Percentiles rank a stretch among this genome's conserved stretches.
Evolutionary conservation across 2,329 filamentous ascomycete species (phyloP).

Genomic region (Didymella segeticola): DNA sequence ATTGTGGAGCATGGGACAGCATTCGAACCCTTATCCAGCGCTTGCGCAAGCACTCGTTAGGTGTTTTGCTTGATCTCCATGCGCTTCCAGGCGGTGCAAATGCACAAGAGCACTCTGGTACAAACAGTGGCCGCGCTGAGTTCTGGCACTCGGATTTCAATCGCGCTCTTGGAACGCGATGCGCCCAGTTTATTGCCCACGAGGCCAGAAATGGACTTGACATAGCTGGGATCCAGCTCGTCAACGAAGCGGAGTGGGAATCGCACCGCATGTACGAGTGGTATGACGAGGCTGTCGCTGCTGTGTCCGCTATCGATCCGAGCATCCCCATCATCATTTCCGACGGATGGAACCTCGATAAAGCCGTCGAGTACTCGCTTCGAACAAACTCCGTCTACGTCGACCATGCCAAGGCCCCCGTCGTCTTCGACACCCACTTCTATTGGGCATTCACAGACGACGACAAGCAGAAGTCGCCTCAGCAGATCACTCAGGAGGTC

Average conservation of each 20-base stretch:
- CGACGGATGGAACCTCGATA: conserved; percentile 62
- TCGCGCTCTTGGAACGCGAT: conserved; percentile 55
- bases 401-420: conserved; percentile 50
- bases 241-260: conserved; percentile 62
- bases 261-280: conserved; percentile 63
- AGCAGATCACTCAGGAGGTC: conserved; percentile 59
- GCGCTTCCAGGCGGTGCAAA: conserved; percentile 66
- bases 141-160: conserved; percentile 58
- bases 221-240: conserved; percentile 63
- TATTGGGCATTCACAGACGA: conserved; percentile 65
- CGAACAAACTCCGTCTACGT: conserved; percentile 48
- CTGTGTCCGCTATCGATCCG: conserved; percentile 56
- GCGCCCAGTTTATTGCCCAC: conserved; percentile 58
- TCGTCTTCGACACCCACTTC: conserved; percentile 65
- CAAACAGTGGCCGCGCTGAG: conserved; percentile 58
- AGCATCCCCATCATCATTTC: conserved; percentile 64
- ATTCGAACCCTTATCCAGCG: conserved; percentile 57
- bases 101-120: conserved; percentile 62
- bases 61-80: conserved; percentile 65
- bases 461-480: conserved; percentile 59
- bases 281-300: conserved; percentile 60
- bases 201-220: conserved; percentile 53
- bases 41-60: conserved; percentile 58
- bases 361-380: conserved; percentile 55
- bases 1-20: conserved; percentile 60